Evolutionary conservation across 192 early-diverging fungal species (phyloP).

Genomic region (Lunasporangiospora selenospora): DNA sequence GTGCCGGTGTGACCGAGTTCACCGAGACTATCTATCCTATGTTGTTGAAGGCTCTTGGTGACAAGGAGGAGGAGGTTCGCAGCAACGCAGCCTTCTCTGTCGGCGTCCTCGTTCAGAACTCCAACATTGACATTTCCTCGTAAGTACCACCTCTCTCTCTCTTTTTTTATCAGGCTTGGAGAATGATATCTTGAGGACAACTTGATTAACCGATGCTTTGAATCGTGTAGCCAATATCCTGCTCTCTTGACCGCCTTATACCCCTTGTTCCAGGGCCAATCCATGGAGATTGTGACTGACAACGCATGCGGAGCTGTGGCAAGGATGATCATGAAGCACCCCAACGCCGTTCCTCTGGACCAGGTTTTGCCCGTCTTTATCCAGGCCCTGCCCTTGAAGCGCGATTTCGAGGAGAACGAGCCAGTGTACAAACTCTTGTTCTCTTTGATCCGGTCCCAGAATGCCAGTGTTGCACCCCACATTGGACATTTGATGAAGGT

Average conservation of each 20-base stretch:
- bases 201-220: too few relatives aligned
- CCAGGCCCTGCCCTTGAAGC: constrained; percentile 71
- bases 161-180: background rate
- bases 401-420: constrained; percentile 80
- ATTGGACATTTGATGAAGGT: constrained; percentile 59
- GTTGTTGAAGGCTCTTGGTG: constrained; percentile 72
- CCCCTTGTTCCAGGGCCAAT: constrained; percentile 64
- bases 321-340: constrained; percentile 71
- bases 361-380: constrained; percentile 76
- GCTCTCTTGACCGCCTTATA: constrained; percentile 67
- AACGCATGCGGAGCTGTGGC: constrained; percentile 86
- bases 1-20: constrained; percentile 61
- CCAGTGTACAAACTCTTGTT: constrained; percentile 78
- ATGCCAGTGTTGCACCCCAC: constrained; percentile 59
- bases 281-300: constrained; percentile 65
- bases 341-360: constrained; percentile 71
- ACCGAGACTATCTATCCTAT: constrained; percentile 74
- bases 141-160: constrained; percentile 61
- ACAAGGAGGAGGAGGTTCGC: constrained; percentile 82
- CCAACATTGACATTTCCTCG: constrained; percentile 63
- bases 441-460: constrained; percentile 63
- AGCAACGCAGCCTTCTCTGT: constrained; percentile 89
- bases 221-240: constrained; percentile 65
- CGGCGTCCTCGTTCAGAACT: constrained; percentile 74
- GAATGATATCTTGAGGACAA: background rate